These are phyloP conservation scores for Monotropa hypopitys DNA, from an alignment of 179 eudicot species.

Conservation along the genomic window DNA sequence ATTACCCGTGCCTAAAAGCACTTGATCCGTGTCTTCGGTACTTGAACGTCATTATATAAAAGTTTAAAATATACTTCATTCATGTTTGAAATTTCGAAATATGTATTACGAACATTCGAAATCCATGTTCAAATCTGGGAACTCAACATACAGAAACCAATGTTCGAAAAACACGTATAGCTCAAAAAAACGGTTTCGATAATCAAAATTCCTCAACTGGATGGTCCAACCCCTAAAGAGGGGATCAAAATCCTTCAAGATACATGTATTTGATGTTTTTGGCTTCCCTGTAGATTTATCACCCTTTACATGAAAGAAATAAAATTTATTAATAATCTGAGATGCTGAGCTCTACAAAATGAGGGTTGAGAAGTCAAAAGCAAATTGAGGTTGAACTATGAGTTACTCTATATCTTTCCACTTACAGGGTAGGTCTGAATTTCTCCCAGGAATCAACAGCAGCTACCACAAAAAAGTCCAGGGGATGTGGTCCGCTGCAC, in stretches of 20 bases:
- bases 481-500: conserved; percentile 26
- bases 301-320: background rate
- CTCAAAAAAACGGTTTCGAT: background rate
- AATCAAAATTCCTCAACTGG: background rate
- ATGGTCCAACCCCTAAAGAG: background rate
- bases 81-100: too few relatives aligned
- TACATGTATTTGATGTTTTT: background rate
- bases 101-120: too few relatives aligned
- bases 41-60: too few relatives aligned
- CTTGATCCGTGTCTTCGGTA: too few relatives aligned
- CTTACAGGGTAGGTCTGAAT: background rate
- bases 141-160: too few relatives aligned
- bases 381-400: background rate
- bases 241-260: background rate
- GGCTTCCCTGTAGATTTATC: background rate
- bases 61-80: too few relatives aligned
- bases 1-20: too few relatives aligned
- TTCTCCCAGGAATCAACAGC: conserved; percentile 13
- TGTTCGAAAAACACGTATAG: too few relatives aligned
- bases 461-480: conserved; percentile 4
- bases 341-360: background rate
- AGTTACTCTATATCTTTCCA: background rate
- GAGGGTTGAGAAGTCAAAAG: background rate
- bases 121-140: too few relatives aligned
- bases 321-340: background rate